These are phyloP conservation scores for Cryptosporidium muris DNA, from an alignment of 169 alveolate genomes.

Conservation along the genomic window DNA sequence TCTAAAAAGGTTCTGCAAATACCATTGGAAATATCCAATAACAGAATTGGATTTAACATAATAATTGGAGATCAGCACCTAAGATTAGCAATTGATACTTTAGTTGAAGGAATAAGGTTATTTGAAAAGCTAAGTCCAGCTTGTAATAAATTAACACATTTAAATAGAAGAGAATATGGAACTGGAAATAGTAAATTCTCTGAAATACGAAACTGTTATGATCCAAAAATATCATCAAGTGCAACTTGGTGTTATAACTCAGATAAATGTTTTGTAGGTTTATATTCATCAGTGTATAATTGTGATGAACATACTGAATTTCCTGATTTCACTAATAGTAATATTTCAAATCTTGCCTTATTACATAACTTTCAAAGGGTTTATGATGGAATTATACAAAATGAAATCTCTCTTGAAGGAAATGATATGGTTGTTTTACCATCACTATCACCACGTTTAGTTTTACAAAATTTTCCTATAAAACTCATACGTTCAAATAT, in stretches of 20 bases:
- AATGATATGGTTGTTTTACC: slow-evolving; percentile 45
- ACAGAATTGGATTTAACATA: slow-evolving; percentile 28
- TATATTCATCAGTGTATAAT: not conserved
- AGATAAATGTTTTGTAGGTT: slow-evolving; percentile 19
- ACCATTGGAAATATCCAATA: not conserved
- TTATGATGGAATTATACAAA: slow-evolving; percentile 40
- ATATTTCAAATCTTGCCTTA: not conserved
- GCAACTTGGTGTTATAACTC: slow-evolving; percentile 51
- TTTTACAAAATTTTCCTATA: slow-evolving; percentile 43
- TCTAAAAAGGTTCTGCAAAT: not conserved
- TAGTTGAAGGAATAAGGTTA: slow-evolving; percentile 47
- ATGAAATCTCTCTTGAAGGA: slow-evolving; percentile 33
- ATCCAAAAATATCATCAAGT: slow-evolving; percentile 18
- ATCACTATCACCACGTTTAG: slow-evolving; percentile 29
- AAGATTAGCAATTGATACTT: slow-evolving; percentile 28
- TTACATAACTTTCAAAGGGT: slow-evolving; percentile 12
- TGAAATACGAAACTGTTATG: slow-evolving; percentile 5
- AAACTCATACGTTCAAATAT: slow-evolving; percentile 19
- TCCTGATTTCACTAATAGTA: slow-evolving; percentile 9
- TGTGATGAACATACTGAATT: slow-evolving; percentile 31
- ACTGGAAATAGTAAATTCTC: not conserved
- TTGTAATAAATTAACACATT: slow-evolving; percentile 4
- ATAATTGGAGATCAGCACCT: slow-evolving; percentile 23
- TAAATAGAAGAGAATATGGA: not conserved
- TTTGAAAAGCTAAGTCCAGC: slow-evolving; percentile 56